A percentile compares a stretch with the other conserved stretches of the same genome.
Evolutionary conservation across 345 rosid genomes (phyloP).

Genomic region (Conringia planisiliqua): DNA sequence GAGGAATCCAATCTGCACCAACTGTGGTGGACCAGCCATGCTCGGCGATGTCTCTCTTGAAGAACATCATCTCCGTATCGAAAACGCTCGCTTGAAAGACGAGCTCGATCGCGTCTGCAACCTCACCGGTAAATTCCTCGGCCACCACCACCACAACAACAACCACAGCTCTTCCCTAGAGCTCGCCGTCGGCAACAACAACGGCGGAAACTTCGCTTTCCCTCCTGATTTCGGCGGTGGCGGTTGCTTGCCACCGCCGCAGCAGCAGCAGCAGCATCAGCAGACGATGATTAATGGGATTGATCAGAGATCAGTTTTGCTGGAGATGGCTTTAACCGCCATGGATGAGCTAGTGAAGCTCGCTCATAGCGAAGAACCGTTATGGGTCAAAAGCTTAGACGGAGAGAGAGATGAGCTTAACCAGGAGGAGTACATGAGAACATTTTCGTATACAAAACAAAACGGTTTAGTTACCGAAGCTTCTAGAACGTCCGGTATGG

Average conservation of each 20-base stretch:
- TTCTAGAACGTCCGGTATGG: conserved; percentile 48
- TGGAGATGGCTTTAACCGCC: conserved; percentile 72
- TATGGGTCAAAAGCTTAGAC: conserved; percentile 60
- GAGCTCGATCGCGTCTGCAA: conserved; percentile 84
- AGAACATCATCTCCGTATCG: conserved; percentile 90
- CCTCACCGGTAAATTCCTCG: conserved; percentile 87
- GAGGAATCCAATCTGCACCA: conserved; percentile 82
- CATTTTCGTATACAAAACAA: conserved; percentile 44
- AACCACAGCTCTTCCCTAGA: conserved; percentile 61
- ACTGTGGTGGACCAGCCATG: conserved; percentile 88
- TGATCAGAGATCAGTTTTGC: conserved; percentile 65
- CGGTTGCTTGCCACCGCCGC: conserved; percentile 29
- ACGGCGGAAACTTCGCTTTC: conserved; percentile 37
- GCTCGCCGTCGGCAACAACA: conserved; percentile 62
- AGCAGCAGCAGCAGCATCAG: conserved; percentile 5
- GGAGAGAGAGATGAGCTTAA: conserved; percentile 56
- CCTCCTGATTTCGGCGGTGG: conserved; percentile 34
- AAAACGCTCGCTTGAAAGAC: conserved; percentile 83
- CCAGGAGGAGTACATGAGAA: conserved; percentile 57
- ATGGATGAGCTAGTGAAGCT: conserved; percentile 68
- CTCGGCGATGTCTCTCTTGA: conserved; percentile 80
- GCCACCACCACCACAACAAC: conserved; percentile 46
- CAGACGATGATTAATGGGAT: conserved; percentile 44
- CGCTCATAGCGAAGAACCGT: conserved; percentile 45
- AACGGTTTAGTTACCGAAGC: conserved; percentile 49